Evolutionary conservation across 306 rosid species (phyloP), one percentile per base, ranked within the genome.

Genomic region (Lithocarpus polystachyus): DNA sequence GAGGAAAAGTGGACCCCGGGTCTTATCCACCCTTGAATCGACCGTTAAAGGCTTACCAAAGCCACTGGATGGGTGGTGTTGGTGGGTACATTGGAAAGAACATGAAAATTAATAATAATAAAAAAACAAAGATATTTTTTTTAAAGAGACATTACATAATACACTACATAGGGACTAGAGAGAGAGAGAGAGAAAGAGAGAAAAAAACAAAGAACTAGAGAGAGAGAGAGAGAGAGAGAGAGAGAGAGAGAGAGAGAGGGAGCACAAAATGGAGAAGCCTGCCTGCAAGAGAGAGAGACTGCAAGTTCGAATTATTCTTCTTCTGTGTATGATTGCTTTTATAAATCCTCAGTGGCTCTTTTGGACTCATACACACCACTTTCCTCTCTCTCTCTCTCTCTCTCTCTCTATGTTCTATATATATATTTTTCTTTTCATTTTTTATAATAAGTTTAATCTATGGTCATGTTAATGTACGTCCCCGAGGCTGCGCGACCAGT

Each of bases 241-340:
- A n/a, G 75, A 19, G 15, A 31, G 45, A 64, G 77, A n/a, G 20
- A 77, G 40, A 78, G 77, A 75, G 75, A 71, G 74, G 14, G 77
- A 52, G 64, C 74, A 79, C 73, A 77, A 55, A 83, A 48, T 75
- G 86, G 84, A 84, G 93, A 84, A 81, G 70, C 54, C 87, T 88
- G 53, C 53, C 53, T 48, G 93, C 92, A 86, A 85, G 80, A 74
- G 79, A 83, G 88, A 79, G 89, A 18, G 86, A 89, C 92, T 88
- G 98, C 88, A 88, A 91, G 88, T 88, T 93, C 92, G 87, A 89
- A 93, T 93, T 93, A 87, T 91, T 91, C 97, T 91, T 89, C 98
- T 89, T 89, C 92, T 72, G 89, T 86, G 84, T 88, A 85, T 90
- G 86, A 82, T 87, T 90, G 97, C 91, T 86, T 87, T 93, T 84